These are phyloP conservation scores for Rhizopus arrhizus DNA, from an alignment of 371 early-diverging fungal genomes.

Conservation along the genomic window DNA sequence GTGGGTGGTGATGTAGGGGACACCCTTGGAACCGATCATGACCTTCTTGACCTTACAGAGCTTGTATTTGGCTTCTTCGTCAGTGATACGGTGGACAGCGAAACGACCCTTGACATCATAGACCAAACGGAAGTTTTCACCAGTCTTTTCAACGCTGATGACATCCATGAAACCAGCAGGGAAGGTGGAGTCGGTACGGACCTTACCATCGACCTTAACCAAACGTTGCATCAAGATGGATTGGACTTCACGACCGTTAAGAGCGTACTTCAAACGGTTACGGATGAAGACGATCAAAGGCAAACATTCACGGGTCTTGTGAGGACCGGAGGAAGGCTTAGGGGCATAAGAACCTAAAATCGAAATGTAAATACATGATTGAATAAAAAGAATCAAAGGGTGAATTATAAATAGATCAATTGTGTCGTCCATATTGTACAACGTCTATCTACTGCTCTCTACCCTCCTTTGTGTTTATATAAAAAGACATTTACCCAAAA, in stretches of 20 bases:
- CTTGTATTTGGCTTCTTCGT: slow-evolving; percentile 99
- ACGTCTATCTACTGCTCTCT: no score
- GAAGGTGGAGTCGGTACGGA: slow-evolving; percentile 97
- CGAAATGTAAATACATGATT: background rate
- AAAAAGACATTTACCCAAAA: slow-evolving; percentile 51
- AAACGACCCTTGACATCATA: slow-evolving; percentile 99
- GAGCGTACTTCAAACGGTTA: slow-evolving; percentile 98
- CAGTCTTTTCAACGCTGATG: slow-evolving; percentile 98
- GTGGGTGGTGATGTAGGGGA: slow-evolving; percentile 98
- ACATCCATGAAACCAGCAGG: slow-evolving; percentile 99
- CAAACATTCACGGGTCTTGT: slow-evolving; percentile 99
- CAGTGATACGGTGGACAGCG: slow-evolving; percentile 98
- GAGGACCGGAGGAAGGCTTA: slow-evolving; percentile 98
- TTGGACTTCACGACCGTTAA: slow-evolving; percentile 97
- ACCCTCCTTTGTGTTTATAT: background rate
- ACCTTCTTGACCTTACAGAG: slow-evolving; percentile 98
- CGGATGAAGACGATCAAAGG: slow-evolving; percentile 98
- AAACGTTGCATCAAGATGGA: slow-evolving; percentile 97
- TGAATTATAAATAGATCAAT: background rate
- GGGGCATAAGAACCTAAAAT: slow-evolving; percentile 80
- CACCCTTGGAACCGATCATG: slow-evolving; percentile 90
- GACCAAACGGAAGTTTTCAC: slow-evolving; percentile 99
- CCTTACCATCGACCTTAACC: slow-evolving; percentile 99
- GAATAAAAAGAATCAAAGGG: background rate
- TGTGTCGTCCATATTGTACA: no score